Evolutionary conservation across 768 basidiomycete species (phyloP), one percentile per base, ranked within the genome.

Genomic region (Scleroderma citrinum): DNA sequence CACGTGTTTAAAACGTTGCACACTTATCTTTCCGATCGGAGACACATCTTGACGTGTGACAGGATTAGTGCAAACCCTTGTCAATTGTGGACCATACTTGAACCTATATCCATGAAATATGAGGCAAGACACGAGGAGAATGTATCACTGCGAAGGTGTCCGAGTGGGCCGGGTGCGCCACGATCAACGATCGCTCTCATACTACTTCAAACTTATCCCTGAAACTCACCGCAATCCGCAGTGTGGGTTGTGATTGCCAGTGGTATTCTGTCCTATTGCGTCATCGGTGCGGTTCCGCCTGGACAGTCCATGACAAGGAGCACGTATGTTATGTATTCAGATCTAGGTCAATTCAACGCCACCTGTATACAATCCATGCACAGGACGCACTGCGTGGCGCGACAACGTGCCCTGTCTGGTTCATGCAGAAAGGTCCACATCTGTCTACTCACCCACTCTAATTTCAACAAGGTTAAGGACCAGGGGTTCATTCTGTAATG

Each of bases 1-100:
- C 51, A 52, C 51, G 51, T 52, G 51, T 44, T n/a, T 10, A 14
- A 45, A 52, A 44, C 46, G 46, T 52, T 52, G 51, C 29, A 10
- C 47, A 21, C 43, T 30, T 32, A 26, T 41, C 19, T 40, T 6
- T 17, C 17, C 13, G 38, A 34, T n/a, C 5, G 7, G 5, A 40
- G 8, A 2, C 38, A 19, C 14, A 30, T 24, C 12, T 31, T 38
- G 37, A 14, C 38, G 40, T 6, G 12, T 6, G 12, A 14, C 38
- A 39, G 10, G 21, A 40, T 23, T 19, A 10, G 5, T 21, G 19
- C 3, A 13, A 40, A 40, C 26, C 26, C 26, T 29, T 29, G 26
- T 29, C 26, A 29, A 29, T 29, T 4, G 4, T 29, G 26, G 26
- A 29, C 4, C 26, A 4, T n/a, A n/a, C n/a, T n/a, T n/a, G n/a